Evolutionary conservation across 768 basidiomycete species (phyloP), one percentile per base, ranked within the genome.

Genomic region (Tricholoma bakamatsutake): DNA sequence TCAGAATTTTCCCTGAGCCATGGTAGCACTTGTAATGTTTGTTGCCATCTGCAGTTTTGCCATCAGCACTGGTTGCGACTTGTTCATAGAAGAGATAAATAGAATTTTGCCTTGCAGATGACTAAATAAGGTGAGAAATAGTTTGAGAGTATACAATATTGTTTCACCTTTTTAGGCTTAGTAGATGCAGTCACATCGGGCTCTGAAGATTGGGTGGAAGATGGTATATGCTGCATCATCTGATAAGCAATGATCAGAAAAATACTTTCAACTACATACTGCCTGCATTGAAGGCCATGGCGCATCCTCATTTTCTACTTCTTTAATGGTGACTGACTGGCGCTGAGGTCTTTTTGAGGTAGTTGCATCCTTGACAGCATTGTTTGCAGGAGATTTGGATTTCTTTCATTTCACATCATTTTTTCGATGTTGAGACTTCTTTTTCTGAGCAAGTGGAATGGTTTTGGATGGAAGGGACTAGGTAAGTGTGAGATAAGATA

Each of bases 11-110:
- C 3, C 46, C 17, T 18, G 17, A 35, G 11, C 64, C 59, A 55
- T 64, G 64, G 35, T 27, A 59, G 49, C 63, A 66, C 15, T 53
- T 31, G 52, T 57, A 64, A 53, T 64, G 61, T 37, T 61, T 64
- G 55, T 64, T 59, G n/a, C 64, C 64, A 13, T 54, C 17, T 7
- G 7, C 40, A 42, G 40, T 45, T 24, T 45, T 45, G 43, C 43
- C 43, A 45, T 45, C 43, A 45, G 43, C 43, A 24, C 21, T 21
- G 10, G 11, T 12, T 11, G 43, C 3, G 8, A 45, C 43, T 27
- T 27, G 10, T 40, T 40, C n/a, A 40, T 40, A 40, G 39, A 40
- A 40, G 17, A 17, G 17, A 18, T 40, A 40, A 8, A 40, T 40
- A 17, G 39, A 17, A 40, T 40, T 40, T 1, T 17, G 8, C 39